These are phyloP conservation scores for Chlorella sp. DNA, from an alignment of 139 green algal genomes.

Conservation along the genomic window DNA sequence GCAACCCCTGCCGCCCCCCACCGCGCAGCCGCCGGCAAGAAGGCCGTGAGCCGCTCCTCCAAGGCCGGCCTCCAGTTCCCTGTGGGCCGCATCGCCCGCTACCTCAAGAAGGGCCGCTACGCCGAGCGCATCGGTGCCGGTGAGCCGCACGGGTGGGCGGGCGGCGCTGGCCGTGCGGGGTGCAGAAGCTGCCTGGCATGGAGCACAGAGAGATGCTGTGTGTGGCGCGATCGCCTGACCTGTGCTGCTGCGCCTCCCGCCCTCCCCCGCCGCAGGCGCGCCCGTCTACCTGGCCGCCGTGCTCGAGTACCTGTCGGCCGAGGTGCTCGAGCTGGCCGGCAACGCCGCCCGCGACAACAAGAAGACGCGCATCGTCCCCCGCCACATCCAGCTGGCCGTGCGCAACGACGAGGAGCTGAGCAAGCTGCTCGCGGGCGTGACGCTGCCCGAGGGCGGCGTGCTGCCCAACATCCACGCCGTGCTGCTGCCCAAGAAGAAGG, in stretches of 20 bases:
- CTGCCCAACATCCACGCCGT: slow-evolving; percentile 90
- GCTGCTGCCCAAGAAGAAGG: slow-evolving; percentile 85
- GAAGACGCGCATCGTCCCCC: slow-evolving; percentile 88
- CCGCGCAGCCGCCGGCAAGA: slow-evolving; percentile 76
- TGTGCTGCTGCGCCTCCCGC: too few species aligned
- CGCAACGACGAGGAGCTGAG: slow-evolving; percentile 95
- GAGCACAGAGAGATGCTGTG: too few species aligned
- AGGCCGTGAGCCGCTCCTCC: slow-evolving; percentile 74
- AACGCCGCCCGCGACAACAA: slow-evolving; percentile 92
- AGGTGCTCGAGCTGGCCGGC: slow-evolving; percentile 60
- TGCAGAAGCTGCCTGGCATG: too few species aligned
- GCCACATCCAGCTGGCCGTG: slow-evolving; percentile 92
- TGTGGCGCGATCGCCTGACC: too few species aligned
- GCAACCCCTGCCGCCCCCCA: too few species aligned
- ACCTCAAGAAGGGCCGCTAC: slow-evolving; percentile 89
- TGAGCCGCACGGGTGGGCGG: too few species aligned
- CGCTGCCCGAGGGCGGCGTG: slow-evolving; percentile 82
- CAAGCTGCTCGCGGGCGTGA: slow-evolving; percentile 86
- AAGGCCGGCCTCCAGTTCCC: slow-evolving; percentile 94
- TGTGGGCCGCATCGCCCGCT: slow-evolving; percentile 82
- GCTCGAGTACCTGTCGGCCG: slow-evolving; percentile 84
- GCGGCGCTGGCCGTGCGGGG: too few species aligned
- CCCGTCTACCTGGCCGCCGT: slow-evolving; percentile 78
- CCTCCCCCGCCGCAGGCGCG: slow-evolving; percentile 41
- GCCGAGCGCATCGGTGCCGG: too few species aligned